Percentiles rank a stretch among this genome's conserved stretches.
phyloP scores from a whole-genome alignment of 441 rosid genomes.

The Hura crepitans region DNA sequence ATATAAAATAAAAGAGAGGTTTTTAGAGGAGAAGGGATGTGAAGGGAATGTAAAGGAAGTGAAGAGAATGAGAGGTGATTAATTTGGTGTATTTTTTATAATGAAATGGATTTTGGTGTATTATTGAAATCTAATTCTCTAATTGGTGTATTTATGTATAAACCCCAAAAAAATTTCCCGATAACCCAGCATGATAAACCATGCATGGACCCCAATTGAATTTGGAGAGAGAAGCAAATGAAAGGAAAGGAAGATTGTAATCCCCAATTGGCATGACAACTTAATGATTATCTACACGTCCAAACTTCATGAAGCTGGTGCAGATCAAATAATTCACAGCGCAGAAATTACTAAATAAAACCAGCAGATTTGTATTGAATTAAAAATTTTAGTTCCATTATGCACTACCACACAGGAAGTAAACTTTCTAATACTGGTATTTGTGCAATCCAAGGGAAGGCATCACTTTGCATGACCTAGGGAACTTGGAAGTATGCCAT shows the following conservation, averaged over 20 bases:
- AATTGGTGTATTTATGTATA: no score
- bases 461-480: slow-evolving; percentile 3
- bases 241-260: not conserved
- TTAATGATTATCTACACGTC: slow-evolving; percentile 10
- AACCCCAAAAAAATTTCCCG: no score
- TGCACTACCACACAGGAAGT: not conserved
- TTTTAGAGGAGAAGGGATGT: no score
- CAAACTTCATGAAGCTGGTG: no score
- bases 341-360: slow-evolving; percentile 14
- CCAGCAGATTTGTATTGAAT: slow-evolving; percentile 20
- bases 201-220: not conserved
- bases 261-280: slow-evolving; percentile 16
- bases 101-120: no score
- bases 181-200: not conserved
- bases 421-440: slow-evolving; percentile 3
- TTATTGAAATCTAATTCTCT: no score
- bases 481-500: slow-evolving; percentile 2
- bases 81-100: no score
- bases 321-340: no score
- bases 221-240: not conserved
- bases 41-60: no score
- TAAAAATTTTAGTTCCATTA: slow-evolving; percentile 16
- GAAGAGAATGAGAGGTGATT: no score
- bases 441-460: not conserved
- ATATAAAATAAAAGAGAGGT: no score